Evolutionary conservation across 2,329 filamentous ascomycete species (phyloP).

Genomic region (Aureobasidium sp.): DNA sequence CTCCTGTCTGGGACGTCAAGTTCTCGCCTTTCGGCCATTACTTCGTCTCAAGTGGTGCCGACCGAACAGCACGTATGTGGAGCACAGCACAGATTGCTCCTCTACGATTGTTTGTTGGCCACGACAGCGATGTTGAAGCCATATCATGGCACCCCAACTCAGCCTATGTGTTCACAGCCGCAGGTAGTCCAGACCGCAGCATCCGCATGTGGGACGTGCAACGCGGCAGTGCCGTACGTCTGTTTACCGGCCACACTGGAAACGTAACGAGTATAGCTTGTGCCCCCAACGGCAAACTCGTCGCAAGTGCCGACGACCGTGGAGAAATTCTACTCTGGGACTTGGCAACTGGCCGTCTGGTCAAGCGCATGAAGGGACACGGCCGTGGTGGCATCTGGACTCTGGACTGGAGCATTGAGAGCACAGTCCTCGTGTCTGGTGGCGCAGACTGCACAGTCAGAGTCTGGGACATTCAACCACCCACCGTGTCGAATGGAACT

Average conservation of each 20-base stretch:
- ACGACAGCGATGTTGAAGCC: slow-evolving; percentile 86
- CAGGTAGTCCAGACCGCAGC: slow-evolving; percentile 68
- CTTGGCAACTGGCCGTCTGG: slow-evolving; percentile 71
- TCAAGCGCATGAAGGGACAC: slow-evolving; percentile 91
- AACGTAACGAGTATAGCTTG: slow-evolving; percentile 80
- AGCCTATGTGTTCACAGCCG: slow-evolving; percentile 86
- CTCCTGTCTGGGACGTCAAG: slow-evolving; percentile 77
- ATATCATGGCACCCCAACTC: slow-evolving; percentile 95
- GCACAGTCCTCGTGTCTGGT: slow-evolving; percentile 79
- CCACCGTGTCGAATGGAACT: slow-evolving; percentile 19
- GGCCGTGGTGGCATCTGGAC: slow-evolving; percentile 91
- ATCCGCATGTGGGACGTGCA: slow-evolving; percentile 96
- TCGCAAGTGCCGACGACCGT: slow-evolving; percentile 83
- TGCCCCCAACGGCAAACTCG: slow-evolving; percentile 75
- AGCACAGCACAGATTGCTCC: slow-evolving; percentile 87
- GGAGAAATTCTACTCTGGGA: slow-evolving; percentile 96
- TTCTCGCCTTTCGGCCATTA: slow-evolving; percentile 96
- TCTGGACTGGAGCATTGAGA: slow-evolving; percentile 88
- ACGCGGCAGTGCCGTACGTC: slow-evolving; percentile 76
- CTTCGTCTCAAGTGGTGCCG: slow-evolving; percentile 79
- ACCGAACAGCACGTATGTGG: slow-evolving; percentile 87
- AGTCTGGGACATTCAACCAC: slow-evolving; percentile 81
- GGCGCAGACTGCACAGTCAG: slow-evolving; percentile 89
- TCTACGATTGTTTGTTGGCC: slow-evolving; percentile 79
- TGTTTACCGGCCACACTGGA: slow-evolving; percentile 87